Evolutionary conservation across 2,329 filamentous ascomycete genomes (phyloP), one percentile per base, ranked within the genome.

Genomic region (Talaromyces funiculosus): DNA sequence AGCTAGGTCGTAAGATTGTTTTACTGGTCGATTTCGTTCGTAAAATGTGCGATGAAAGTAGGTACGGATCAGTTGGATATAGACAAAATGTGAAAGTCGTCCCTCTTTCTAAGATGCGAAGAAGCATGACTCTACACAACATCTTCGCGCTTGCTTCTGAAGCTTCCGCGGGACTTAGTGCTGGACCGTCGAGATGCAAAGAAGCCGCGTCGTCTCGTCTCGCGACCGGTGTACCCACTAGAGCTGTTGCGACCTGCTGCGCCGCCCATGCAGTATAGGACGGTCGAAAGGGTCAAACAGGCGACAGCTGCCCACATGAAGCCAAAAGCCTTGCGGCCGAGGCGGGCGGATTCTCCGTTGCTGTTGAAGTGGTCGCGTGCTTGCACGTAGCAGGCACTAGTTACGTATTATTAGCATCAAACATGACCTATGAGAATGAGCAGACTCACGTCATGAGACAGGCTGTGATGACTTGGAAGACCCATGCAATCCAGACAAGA

Each of bases 291-390:
- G 68, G 86, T 75, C 67, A 82, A 81, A 67, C 77, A 81, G 24
- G 77, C 81, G 26, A 82, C 75, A 1, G 84, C 76, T 2, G 81
- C 80, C 85, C 85, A 87, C 71, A 85, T 83, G 72, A 87, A 87
- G 22, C 74, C 85, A 69, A 83, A 84, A 24, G 83, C 80, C 67
- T 86, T 84, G 55, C 73, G 70, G 49, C 85, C 85, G 42, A 87
- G 73, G n/a, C 68, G 68, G 22, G 85, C 77, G 20, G 67, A 64
- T 57, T 81, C 78, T 60, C 77, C 78, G 64, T 79, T 79, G 60
- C 66, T 66, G 49, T 76, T 78, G 77, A 87, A 86, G 45, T 75
- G 73, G 66, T 84, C 69, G 64, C 84, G 84, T 35, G 80, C 85
- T 65, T 81, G 74, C 59, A 87, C 81, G 62, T 79, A 83, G 73